Conservation (phyloP, 2,329 filamentous ascomycete species). For the Diplodia sapinea region DNA sequence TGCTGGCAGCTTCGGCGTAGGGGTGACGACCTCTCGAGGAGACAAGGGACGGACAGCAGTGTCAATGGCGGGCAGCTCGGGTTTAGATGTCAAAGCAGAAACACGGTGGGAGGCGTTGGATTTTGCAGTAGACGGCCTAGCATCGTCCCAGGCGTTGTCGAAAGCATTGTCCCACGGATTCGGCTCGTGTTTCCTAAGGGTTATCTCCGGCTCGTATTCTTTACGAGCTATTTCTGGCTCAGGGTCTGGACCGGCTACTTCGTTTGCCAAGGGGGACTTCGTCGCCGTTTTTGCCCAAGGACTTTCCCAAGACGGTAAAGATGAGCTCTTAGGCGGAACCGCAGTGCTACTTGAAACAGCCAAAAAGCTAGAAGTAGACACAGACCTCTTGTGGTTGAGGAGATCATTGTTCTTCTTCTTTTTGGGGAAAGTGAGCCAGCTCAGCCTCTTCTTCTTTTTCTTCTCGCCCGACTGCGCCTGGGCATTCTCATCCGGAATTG, state of each 20-base stretch:
- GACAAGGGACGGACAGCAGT: background rate
- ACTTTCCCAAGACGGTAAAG: slow-evolving; percentile 22
- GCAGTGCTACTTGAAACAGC: slow-evolving; percentile 11
- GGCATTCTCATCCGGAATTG: background rate
- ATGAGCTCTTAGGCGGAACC: slow-evolving; percentile 4
- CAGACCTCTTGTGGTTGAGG: slow-evolving; percentile 22
- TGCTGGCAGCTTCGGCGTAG: background rate
- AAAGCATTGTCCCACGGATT: slow-evolving; percentile 27
- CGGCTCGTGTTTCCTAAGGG: slow-evolving; percentile 25
- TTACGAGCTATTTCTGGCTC: slow-evolving; percentile 26
- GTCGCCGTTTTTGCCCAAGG: slow-evolving; percentile 14
- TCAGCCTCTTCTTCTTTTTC: slow-evolving; percentile 27
- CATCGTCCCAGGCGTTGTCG: slow-evolving; percentile 21
- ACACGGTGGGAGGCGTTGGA: slow-evolving; percentile 5
- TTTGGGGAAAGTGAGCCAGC: slow-evolving; percentile 23
- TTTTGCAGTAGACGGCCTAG: slow-evolving; percentile 26
- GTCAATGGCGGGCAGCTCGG: background rate
- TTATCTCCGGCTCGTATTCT: slow-evolving; percentile 27
- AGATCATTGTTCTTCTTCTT: slow-evolving; percentile 21
- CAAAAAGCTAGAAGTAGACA: slow-evolving; percentile 17
- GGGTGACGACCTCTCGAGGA: background rate
- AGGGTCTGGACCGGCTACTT: slow-evolving; percentile 6
- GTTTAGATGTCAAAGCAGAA: background rate
- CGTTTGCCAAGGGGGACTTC: slow-evolving; percentile 22
- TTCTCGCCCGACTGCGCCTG: background rate